A percentile compares a stretch with the other conserved stretches of the same genome.
These are phyloP conservation scores for Sclerotiophoma versabilis DNA, from an alignment of 2,329 filamentous ascomycete genomes.

Conservation along the genomic window DNA sequence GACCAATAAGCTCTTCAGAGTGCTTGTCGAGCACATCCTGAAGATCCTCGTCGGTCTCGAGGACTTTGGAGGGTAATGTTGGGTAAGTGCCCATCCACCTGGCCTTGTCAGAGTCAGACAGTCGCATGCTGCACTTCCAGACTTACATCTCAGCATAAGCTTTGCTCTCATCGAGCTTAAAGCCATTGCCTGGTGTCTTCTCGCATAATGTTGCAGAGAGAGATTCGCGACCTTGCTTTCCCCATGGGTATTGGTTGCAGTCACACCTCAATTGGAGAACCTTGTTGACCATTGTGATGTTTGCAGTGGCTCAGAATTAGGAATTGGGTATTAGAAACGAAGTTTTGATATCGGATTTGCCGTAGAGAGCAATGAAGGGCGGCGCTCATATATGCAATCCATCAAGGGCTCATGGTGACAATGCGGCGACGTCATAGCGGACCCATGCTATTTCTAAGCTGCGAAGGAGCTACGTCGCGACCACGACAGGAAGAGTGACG, in stretches of 20 bases:
- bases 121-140: too few species aligned
- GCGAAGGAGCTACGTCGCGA: constrained; percentile 1
- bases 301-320: not conserved
- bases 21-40: constrained; percentile 69
- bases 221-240: constrained; percentile 70
- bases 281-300: constrained; percentile 55
- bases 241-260: constrained; percentile 73
- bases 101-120: constrained; percentile 15
- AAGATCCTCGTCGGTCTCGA: constrained; percentile 68
- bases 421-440: constrained; percentile 41
- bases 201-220: constrained; percentile 70
- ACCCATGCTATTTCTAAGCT: constrained; percentile 25
- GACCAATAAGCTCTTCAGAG: constrained; percentile 69
- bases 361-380: not conserved
- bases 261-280: constrained; percentile 63
- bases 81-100: constrained; percentile 80
- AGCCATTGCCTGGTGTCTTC: constrained; percentile 68
- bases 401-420: constrained; percentile 27
- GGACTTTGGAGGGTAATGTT: constrained; percentile 69
- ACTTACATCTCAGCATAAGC: constrained; percentile 66
- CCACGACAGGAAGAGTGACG: constrained; percentile 7
- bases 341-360: not conserved
- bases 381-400: constrained; percentile 7
- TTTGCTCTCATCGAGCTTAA: constrained; percentile 69
- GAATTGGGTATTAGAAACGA: not conserved